Evolutionary conservation across 1,284 basidiomycete species (phyloP).

Genomic region (Puccinia brachypodii): DNA sequence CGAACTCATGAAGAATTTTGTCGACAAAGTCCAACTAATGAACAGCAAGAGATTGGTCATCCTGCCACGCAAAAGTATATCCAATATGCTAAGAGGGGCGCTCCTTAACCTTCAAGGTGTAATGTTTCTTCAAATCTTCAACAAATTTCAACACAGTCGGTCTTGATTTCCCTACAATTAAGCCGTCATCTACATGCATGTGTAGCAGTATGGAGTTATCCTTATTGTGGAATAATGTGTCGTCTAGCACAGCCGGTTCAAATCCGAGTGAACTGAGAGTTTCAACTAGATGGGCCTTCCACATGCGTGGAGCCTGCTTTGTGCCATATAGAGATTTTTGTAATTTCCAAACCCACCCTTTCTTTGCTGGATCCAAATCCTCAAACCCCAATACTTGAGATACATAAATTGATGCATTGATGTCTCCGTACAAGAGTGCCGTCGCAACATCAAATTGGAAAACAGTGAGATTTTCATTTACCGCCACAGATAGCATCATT

Average conservation of each 20-base stretch:
- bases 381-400: constrained; percentile 17
- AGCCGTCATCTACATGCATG: constrained; percentile 25
- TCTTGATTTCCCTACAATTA: neutral
- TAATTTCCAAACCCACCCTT: constrained; percentile 1
- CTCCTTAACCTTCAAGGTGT: neutral
- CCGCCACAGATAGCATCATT: constrained; percentile 1
- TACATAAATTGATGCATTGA: neutral
- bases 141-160: neutral
- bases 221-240: neutral
- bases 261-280: neutral
- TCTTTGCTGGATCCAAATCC: neutral
- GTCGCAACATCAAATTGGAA: constrained; percentile 28
- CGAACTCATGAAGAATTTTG: neutral
- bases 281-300: neutral
- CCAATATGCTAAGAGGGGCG: neutral
- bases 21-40: neutral
- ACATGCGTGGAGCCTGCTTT: neutral
- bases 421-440: constrained; percentile 10
- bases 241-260: neutral
- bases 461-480: neutral
- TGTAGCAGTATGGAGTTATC: neutral
- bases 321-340: constrained; percentile 25
- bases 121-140: neutral
- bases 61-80: neutral
- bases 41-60: neutral